These are phyloP conservation scores for Cercis canadensis DNA, from an alignment of 306 rosid species.

Conservation along the genomic window DNA sequence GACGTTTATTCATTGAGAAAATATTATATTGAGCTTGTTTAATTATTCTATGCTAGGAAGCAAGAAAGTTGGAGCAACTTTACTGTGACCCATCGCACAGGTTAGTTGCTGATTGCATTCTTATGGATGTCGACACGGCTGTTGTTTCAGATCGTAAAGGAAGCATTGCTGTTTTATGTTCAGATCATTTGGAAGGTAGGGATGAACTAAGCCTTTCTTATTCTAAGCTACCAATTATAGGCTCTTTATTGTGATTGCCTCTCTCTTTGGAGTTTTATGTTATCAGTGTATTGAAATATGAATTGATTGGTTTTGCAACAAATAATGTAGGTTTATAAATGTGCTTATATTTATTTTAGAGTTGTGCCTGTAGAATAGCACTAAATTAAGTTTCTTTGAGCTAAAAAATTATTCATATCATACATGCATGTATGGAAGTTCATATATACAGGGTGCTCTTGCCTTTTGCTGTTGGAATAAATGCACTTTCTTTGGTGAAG, in stretches of 20 bases:
- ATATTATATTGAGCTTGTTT: constrained; percentile 36
- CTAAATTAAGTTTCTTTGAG: background rate
- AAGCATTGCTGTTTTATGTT: constrained; percentile 78
- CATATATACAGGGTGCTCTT: constrained; percentile 25
- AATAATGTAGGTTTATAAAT: background rate
- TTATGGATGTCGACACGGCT: constrained; percentile 80
- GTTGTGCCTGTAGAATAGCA: constrained; percentile 20
- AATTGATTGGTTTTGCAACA: constrained; percentile 28
- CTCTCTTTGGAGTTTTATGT: constrained; percentile 27
- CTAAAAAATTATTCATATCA: too few relatives aligned
- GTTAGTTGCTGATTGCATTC: constrained; percentile 92
- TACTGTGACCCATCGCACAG: constrained; percentile 82
- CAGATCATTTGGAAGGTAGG: constrained; percentile 80
- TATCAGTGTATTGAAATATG: constrained; percentile 20
- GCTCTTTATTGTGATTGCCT: constrained; percentile 9
- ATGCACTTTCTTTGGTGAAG: constrained; percentile 20
- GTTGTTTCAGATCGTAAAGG: constrained; percentile 98
- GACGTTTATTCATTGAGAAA: constrained; percentile 11
- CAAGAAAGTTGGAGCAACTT: constrained; percentile 78
- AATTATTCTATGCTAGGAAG: constrained; percentile 59
- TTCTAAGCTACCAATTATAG: constrained; percentile 14
- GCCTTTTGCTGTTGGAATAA: constrained; percentile 13
- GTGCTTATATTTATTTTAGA: constrained; percentile 15
- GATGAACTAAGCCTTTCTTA: constrained; percentile 30
- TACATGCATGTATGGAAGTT: background rate